phyloP scores from a whole-genome alignment of 768 basidiomycete genomes.

The Psilocybe cyanescens region DNA sequence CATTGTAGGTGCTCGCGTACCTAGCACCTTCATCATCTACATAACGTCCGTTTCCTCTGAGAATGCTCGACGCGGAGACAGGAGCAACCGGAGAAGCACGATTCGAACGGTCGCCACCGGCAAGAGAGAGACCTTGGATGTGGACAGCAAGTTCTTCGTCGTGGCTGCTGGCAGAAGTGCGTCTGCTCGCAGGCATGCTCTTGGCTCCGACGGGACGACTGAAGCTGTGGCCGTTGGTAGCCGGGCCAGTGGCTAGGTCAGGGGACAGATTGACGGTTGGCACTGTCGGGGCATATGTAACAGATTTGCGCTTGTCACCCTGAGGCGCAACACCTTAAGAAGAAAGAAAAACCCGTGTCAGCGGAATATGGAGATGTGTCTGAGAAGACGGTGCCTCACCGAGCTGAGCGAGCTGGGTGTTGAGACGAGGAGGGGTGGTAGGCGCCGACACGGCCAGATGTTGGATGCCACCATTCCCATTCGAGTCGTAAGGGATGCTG shows the following conservation, averaged over 20 bases:
- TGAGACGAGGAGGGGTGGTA: constrained; percentile 85
- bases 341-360: too few species aligned
- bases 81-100: constrained; percentile 59
- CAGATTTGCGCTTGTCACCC: constrained; percentile 85
- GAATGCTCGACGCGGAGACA: constrained; percentile 55
- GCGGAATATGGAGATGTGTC: constrained; percentile 35
- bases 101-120: constrained; percentile 64
- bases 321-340: constrained; percentile 69
- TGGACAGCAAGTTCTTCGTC: constrained; percentile 83
- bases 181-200: constrained; percentile 91
- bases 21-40: constrained; percentile 60
- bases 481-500: constrained; percentile 69
- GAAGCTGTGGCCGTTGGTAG: constrained; percentile 54
- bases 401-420: constrained; percentile 71
- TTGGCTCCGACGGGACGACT: constrained; percentile 77
- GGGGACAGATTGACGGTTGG: constrained; percentile 77
- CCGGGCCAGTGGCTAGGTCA: constrained; percentile 53
- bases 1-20: constrained; percentile 71
- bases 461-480: constrained; percentile 55
- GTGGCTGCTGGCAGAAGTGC: constrained; percentile 86
- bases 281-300: constrained; percentile 80
- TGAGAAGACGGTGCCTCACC: constrained; percentile 49
- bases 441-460: constrained; percentile 89
- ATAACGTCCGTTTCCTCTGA: constrained; percentile 55
- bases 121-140: constrained; percentile 71